Evolutionary conservation across 495 filamentous ascomycete species (phyloP), one percentile per base, ranked within the genome.

Genomic region (Aspergillus asperescens): DNA sequence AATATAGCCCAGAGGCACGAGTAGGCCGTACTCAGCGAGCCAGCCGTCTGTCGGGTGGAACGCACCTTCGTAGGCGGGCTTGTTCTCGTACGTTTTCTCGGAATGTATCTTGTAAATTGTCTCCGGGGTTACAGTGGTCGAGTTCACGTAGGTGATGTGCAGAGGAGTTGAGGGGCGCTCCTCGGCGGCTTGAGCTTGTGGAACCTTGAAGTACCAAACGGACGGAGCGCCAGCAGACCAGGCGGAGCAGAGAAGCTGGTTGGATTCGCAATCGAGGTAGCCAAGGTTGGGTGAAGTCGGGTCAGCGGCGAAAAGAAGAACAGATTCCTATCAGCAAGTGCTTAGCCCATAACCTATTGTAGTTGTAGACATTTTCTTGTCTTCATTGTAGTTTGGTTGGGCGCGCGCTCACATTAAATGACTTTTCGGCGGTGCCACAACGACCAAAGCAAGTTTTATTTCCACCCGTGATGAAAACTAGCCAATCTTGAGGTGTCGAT

Each of bases 361-460:
- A 25, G 47, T 25, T 0, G 31, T 28, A 28, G n/a, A 42, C 37
- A 16, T 23, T n/a, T 38, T 10, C 16, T 16, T 38, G 38, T 16
- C 29, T 12, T 50, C 9, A 31, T 20, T 32, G 18, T 38, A 39
- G 32, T 18, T 41, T 40, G 38, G 20, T 47, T 41, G 22, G 45
- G 28, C 23, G 22, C 23, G 22, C 42, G 65, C 74, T 55, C 65
- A 82, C 77, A 57, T 83, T 82, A 69, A 80, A 84, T 0, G 76
- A 75, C 56, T 71, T 72, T 16, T 81, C 75, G 24, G 76, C 74
- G 5, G 66, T 64, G 9, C 53, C 74, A 64, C 81, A 86, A 52
- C 75, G 66, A 49, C 75, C 89, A 61, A 81, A 89, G 75, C 90
- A 96, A 24, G 89, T 91, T 74, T 86, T 89, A 71, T 95, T 94